Conservation (phyloP, 2,329 filamentous ascomycete species). For the Leptographium flavum region DNA sequence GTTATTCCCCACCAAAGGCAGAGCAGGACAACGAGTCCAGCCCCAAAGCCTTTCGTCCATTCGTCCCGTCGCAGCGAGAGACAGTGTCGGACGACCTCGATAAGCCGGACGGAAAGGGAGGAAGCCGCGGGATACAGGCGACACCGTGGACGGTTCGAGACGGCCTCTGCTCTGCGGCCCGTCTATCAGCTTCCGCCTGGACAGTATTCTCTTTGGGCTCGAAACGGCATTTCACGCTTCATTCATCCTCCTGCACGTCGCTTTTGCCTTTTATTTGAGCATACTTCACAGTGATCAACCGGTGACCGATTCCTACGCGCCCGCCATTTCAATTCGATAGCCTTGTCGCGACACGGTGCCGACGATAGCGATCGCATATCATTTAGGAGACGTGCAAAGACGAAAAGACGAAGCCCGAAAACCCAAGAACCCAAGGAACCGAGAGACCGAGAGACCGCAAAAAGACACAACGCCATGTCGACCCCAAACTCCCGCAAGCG, state of each 20-base stretch:
- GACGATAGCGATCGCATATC: too few species aligned
- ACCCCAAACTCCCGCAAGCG: conserved; percentile 50
- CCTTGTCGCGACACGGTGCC: too few species aligned
- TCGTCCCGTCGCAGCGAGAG: not conserved
- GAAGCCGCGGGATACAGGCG: not conserved
- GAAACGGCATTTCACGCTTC: not conserved
- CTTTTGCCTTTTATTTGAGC: too few species aligned
- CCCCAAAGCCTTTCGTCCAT: not conserved
- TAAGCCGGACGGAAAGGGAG: not conserved
- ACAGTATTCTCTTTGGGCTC: not conserved
- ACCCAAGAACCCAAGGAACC: not conserved
- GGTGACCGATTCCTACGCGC: not conserved
- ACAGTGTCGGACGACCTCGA: not conserved
- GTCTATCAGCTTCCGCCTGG: not conserved
- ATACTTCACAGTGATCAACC: not conserved
- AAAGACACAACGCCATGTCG: conserved; percentile 24
- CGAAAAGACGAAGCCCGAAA: not conserved
- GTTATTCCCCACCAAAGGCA: not conserved
- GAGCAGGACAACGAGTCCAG: not conserved
- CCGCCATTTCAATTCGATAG: too few species aligned
- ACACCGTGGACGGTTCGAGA: not conserved
- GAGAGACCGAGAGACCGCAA: too few species aligned
- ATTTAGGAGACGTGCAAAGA: too few species aligned
- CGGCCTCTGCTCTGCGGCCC: not conserved
- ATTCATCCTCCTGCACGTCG: not conserved